Base-by-base conservation (phyloP, 2,329 filamentous ascomycete species). In the Aspergillus sojae region DNA sequence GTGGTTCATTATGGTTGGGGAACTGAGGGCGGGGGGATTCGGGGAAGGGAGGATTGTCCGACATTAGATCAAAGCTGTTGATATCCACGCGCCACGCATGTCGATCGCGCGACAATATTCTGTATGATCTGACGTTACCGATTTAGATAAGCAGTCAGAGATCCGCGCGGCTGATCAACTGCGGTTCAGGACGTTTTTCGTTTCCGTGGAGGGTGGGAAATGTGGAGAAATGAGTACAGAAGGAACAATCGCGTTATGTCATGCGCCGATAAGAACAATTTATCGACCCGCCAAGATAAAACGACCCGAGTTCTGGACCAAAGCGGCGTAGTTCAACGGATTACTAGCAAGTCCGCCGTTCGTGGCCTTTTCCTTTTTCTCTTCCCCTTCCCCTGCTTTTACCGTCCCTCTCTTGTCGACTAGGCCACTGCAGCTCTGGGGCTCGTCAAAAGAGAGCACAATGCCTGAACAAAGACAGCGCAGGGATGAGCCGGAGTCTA, bases 1-100 rank as follows among this genome's bases (percentile, higher is more conserved):
- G 90, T 57, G 94, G 93, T 57, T 83, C 84, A 74, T 85, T 84
- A 76, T 88, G 86, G 34, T 83, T 80, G 48, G 87, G 87, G 69
- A 88, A 89, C 64, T 85, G 85, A 54, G 72, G 68, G 63, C 73
- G 75, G 64, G 73, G 70, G 66, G 67, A 69, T 64, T 76, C 74
- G 68, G 71, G 68, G 60, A 72, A 72, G 57, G 74, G 70, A 46
- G 68, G 68, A 65, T 75, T 77, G 63, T 80, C 76, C 69, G 73
- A 72, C 73, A 79, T 80, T 61, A 62, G 67, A 67, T 70, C 65
- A 61, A 63, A 67, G 46, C 65, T 67, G 64, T 63, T 16, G 52
- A 55, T 36, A 39, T 55, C 61, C 62, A 64, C 60, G 61, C 60
- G 67, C 62, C 64, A 36, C 66, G 62, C 63, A 71, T 72, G 65